Evolutionary conservation across 163 green algal genomes (phyloP), one percentile per base, ranked within the genome.

Genomic region (Volvox carteri): DNA sequence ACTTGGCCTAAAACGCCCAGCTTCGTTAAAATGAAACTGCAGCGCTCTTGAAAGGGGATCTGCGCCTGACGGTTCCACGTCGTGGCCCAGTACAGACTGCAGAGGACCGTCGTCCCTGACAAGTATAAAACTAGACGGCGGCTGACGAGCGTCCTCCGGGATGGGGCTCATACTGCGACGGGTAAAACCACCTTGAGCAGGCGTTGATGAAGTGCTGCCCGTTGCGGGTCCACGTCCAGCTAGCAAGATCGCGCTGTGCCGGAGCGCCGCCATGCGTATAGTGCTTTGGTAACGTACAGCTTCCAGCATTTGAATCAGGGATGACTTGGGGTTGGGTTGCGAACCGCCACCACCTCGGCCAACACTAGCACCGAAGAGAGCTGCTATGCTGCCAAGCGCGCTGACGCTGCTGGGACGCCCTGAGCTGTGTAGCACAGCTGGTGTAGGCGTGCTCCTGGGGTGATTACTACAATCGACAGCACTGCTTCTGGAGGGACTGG

Each of bases 281-380:
- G 79, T 9, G 30, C 35, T 87, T 25, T 62, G 39, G 28, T 60
- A 30, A 48, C 23, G 72, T 14, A 87, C 81, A 2, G 65, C 60
- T 23, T 21, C 72, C 11, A 89, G 84, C 54, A 84, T 48, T 41
- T 89, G 84, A 33, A 65, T 52, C 84, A 89, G 70, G 39, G 84
- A 73, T n/a, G 72, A 65, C 72, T 76, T 89, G 39, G 37, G 50
- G 44, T 77, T 67, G 1, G 21, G 12, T 48, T 9, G 23, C 25
- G 67, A 50, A 48, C 3, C 62, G 37, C 21, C 35, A 41, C 62
- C n/a, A 48, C 33, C 67, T 72, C 41, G 39, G 21, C 18, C 18
- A 28, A 14, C 6, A 19, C 70, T 23, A 58, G 39, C 39, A 19
- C 70, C 28, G 41, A 78, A 78, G 25, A 76, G 35, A n/a, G 67